Evolutionary conservation across 2,329 filamentous ascomycete species (phyloP).

Genomic region (Paecilomyces dactylethromorphus): DNA sequence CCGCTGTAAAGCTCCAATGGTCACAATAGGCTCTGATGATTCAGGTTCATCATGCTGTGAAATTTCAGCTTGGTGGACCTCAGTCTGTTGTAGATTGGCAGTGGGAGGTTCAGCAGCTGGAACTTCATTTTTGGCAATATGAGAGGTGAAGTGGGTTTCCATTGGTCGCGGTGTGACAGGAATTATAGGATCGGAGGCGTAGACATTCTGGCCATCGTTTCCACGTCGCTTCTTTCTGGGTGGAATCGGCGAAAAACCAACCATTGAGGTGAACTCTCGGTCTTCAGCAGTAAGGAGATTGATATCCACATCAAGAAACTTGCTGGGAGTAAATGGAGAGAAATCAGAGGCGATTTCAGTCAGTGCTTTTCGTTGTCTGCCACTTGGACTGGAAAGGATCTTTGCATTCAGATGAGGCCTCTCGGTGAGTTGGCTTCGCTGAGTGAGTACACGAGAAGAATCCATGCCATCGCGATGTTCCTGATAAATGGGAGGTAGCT

Average conservation of each 20-base stretch:
- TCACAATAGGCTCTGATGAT: background rate
- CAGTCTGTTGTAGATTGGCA: background rate
- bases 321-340: conserved; percentile 30
- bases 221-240: conserved; percentile 31
- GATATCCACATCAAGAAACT: conserved; percentile 27
- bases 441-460: conserved; percentile 13
- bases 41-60: background rate
- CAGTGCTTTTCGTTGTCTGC: conserved; percentile 28
- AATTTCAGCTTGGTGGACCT: background rate
- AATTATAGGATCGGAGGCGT: conserved; percentile 21
- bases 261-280: conserved; percentile 28
- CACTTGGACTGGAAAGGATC: conserved; percentile 33
- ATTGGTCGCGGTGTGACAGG: conserved; percentile 17
- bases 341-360: conserved; percentile 37
- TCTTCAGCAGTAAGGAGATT: conserved; percentile 35
- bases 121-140: conserved; percentile 9
- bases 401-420: conserved; percentile 18
- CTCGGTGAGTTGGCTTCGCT: conserved; percentile 17
- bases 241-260: conserved; percentile 25
- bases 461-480: conserved; percentile 11
- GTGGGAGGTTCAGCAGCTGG: conserved; percentile 5
- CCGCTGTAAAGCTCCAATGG: conserved; percentile 9
- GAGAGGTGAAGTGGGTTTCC: conserved; percentile 6
- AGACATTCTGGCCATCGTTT: conserved; percentile 23
- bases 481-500: conserved; percentile 26